Base-by-base conservation (phyloP, 768 basidiomycete species). In the Tylopilus felleus region DNA sequence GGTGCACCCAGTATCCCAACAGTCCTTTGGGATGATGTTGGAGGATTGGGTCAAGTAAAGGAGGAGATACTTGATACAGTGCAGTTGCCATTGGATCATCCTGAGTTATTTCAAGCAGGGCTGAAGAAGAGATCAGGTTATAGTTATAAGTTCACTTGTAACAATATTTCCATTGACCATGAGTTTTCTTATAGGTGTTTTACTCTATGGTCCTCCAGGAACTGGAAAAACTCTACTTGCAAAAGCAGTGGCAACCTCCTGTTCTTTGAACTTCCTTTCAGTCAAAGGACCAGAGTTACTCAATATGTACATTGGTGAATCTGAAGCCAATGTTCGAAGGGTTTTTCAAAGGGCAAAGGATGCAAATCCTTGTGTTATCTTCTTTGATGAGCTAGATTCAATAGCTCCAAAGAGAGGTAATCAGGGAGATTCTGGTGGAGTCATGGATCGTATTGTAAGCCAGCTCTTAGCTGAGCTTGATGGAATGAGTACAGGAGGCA, bases 291-390 rank as follows among this genome's bases (percentile, higher is more conserved):
- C 95, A 4, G 95, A 98, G 65, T 73, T 98, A 35, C 81, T 97
- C 47, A 96, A 96, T 72, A 98, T 98, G 95, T 98, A 96, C 72
- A 96, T 98, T 62, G 95, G 95, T 54, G 95, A 97, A 72, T 95
- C 93, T 12, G 95, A 98, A 71, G 97, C 98, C 56, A 99, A 98
- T 71, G 95, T 99, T 38, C 83, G 97, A 14, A 78, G 86, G 16
- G 85, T 98, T 1, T 98, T 98, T 69, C 91, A 95, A 66, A 82
- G 84, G 13, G 95, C 95, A 25, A 75, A 91, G 49, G 93, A 95
- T 73, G 95, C 95, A 2, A 85, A 84, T 49, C 95, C 95, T 8
- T 98, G 95, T 70, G 88, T 97, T 43, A 90, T 98, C 46, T 98
- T 98, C 71, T 97, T 98, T 70, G 95, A 98, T 70, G 95, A 98